Base-by-base conservation (phyloP, 1,284 basidiomycete genomes). In the Neolentinus lepideus region DNA sequence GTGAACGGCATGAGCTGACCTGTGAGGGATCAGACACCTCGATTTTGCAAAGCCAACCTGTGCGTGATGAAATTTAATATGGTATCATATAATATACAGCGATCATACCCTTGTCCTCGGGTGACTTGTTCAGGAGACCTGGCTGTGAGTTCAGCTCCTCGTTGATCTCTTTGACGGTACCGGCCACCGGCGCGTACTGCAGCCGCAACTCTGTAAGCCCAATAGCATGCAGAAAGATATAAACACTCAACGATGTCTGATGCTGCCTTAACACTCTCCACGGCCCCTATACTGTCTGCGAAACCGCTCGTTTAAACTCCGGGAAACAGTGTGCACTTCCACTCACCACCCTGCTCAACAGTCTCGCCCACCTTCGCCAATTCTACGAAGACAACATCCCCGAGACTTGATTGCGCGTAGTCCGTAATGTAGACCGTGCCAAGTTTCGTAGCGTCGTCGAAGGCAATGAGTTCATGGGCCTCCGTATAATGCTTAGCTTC, bases 311-410 rank as follows among this genome's bases (percentile, higher is more conserved):
- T 4, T 45, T 12, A 45, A 38, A 36, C 11, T 46, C 16, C 33
- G 16, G 22, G 8, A 11, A 50, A 54, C 46, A 56, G 52, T 14
- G 25, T 19, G 12, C 8, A 29, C 9, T 33, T 19, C 51, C 35
- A 69, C 85, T 61, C 61, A 97, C 96, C 93, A 64, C 92, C 94
- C 71, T 88, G 76, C 35, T 72, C 69, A 56, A 98, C 78, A 61
- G 83, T 73, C 1, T 80, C 78, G 9, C 90, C 93, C n/a, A 80
- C 69, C 12, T 71, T 63, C 2, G 94, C 92, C 55, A 99, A 80
- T 71, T 99, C 97, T 56, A 99, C 94, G 73, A 94, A 99, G 52
- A 99, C 96, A 56, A 99, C 94, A 71, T 99, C 97, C 25, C 96
- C 97, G 2, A 99, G 80, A 53, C 88, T 86, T 56, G 86, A 83